Conservation (phyloP, 352 stramenopile species). For the Bremia lactucae region DNA sequence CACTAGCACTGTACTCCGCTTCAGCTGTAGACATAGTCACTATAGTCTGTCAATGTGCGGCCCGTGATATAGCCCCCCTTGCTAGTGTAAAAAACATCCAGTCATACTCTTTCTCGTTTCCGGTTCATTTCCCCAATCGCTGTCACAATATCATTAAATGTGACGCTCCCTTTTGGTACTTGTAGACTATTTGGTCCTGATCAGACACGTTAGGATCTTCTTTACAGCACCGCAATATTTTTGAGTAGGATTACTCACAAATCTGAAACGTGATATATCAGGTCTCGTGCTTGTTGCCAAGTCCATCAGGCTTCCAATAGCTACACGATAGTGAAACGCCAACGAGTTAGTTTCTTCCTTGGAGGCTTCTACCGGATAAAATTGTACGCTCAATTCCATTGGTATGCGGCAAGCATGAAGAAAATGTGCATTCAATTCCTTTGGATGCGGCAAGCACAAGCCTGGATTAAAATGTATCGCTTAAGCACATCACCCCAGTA, state of each 20-base stretch:
- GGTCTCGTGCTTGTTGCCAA: background rate
- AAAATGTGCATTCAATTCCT: too few species aligned
- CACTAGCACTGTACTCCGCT: constrained; percentile 7
- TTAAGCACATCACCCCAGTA: too few species aligned
- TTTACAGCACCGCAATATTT: background rate
- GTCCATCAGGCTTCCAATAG: background rate
- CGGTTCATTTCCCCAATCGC: constrained; percentile 10
- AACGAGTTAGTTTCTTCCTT: background rate
- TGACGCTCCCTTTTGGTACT: background rate
- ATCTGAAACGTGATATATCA: background rate
- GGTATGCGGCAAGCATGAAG: too few species aligned
- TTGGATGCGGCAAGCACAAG: too few species aligned
- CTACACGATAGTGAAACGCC: background rate
- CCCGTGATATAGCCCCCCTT: constrained; percentile 4
- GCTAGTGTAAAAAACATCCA: constrained; percentile 5
- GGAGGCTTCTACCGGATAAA: too few species aligned
- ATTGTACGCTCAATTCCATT: too few species aligned
- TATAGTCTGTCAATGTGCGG: constrained; percentile 6
- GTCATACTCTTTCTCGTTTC: constrained; percentile 8
- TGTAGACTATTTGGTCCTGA: background rate
- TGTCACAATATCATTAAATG: constrained; percentile 9
- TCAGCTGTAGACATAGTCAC: constrained; percentile 7
- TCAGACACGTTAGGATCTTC: background rate
- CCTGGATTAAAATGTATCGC: too few species aligned
- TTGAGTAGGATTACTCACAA: background rate